These are phyloP conservation scores for Firmiana major DNA, from an alignment of 345 rosid genomes.

Conservation along the genomic window DNA sequence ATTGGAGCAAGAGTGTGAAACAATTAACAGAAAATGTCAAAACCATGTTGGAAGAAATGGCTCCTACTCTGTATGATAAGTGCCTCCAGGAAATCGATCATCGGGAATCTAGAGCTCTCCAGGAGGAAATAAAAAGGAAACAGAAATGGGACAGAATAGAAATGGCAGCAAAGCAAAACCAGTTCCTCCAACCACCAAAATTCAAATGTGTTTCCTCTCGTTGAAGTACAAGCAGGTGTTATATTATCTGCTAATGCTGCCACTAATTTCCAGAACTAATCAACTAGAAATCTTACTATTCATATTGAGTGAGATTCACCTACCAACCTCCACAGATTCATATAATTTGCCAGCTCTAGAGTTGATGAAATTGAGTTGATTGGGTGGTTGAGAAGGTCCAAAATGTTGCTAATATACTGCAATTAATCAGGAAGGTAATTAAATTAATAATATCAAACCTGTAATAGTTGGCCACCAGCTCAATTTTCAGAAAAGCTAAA, in stretches of 20 bases:
- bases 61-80: conserved; percentile 34
- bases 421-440: no score
- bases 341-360: background rate
- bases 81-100: conserved; percentile 28
- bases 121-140: conserved; percentile 35
- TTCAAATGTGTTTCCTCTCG: conserved; percentile 19
- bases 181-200: conserved; percentile 17
- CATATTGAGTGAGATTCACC: background rate
- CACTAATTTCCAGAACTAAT: background rate
- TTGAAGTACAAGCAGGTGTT: background rate
- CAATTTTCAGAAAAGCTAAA: no score
- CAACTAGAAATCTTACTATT: background rate
- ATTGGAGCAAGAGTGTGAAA: conserved; percentile 62
- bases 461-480: no score
- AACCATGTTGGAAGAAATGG: conserved; percentile 50
- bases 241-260: background rate
- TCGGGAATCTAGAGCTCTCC: conserved; percentile 27
- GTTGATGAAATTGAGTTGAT: background rate
- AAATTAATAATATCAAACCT: background rate
- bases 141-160: conserved; percentile 51
- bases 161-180: conserved; percentile 34
- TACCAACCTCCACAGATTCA: background rate
- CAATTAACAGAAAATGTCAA: conserved; percentile 55
- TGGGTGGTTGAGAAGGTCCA: background rate
- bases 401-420: background rate